Evolutionary conservation across 345 rosid genomes (phyloP), one percentile per base, ranked within the genome.

Genomic region (Euphorbia peplus): DNA sequence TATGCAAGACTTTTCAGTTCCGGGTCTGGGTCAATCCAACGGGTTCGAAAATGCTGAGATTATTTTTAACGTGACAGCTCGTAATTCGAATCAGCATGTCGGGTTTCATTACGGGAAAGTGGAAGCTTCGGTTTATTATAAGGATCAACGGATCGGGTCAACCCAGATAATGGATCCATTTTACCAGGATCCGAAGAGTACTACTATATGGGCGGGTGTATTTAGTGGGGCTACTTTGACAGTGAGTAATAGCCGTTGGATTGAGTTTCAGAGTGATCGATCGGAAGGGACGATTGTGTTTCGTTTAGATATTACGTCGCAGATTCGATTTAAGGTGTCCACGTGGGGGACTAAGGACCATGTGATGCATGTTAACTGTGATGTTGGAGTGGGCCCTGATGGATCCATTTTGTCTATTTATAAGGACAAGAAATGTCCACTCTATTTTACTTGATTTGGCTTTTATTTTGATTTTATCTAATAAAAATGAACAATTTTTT

Each of bases 181-280:
- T 62, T 81, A 81, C 68, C 96, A 93, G 65, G 86, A 76, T 24
- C 95, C 97, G 0, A 89, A 93, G 83, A 88, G 75, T 58, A 93
- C 97, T 0, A 88, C 83, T 28, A 8, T 51, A 8, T 52, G 89
- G 25, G 21, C 29, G 12, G 89, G 77, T 6, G 80, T 15, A n/a
- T n/a, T 89, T 44, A 75, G 81, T 56, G 87, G 97, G 68, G 84
- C 89, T 18, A 84, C 84, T 21, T 63, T 93, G 60, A 64, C 80
- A 3, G 82, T 86, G 72, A 84, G 69, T 52, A 86, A 80, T 69
- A 74, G 73, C 28, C 82, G 85, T 28, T 88, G 97, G 97, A 60
- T 42, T 67, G 86, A 86, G 83, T 85, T 93, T 41, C 21, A 50
- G 83, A 46, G 66, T 47, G 97, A 87, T 15, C 89, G 93, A 30